Evolutionary conservation across 2,329 filamentous ascomycete genomes (phyloP).

Genomic region (Ciborinia camelliae): DNA sequence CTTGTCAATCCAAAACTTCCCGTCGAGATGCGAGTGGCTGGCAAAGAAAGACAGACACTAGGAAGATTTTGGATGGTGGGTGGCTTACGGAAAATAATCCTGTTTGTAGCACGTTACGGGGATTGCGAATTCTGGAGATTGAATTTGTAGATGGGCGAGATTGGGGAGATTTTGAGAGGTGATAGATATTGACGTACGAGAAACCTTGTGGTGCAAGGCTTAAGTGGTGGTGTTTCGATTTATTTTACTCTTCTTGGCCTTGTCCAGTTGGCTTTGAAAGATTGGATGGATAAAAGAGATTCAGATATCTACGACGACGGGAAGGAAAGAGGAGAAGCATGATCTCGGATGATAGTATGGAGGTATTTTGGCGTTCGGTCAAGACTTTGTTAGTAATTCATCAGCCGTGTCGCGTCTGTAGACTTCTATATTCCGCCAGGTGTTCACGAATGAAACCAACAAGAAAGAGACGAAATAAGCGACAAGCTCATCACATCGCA

Average conservation of each 20-base stretch:
- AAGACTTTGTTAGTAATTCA: neutral
- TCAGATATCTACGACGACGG: neutral
- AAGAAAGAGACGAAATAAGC: neutral
- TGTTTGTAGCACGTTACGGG: neutral
- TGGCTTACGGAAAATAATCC: neutral
- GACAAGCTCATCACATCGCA: neutral
- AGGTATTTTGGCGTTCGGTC: neutral
- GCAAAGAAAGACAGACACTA: neutral
- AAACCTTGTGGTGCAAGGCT: neutral
- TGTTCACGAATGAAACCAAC: neutral
- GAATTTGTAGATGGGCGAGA: constrained; percentile 8
- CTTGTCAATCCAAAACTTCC: neutral
- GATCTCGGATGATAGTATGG: neutral
- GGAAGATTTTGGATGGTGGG: neutral
- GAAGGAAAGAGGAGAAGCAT: neutral
- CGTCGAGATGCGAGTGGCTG: neutral
- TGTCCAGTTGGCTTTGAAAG: neutral
- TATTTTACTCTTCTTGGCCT: neutral
- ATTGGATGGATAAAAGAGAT: neutral
- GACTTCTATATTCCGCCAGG: neutral
- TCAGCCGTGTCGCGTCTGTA: neutral
- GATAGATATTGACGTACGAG: constrained; percentile 4
- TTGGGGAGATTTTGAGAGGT: constrained; percentile 2
- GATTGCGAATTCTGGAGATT: neutral
- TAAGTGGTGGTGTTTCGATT: neutral